phyloP scores from a whole-genome alignment of 1,284 basidiomycete species.

The Cryptococcus hybrid region DNA sequence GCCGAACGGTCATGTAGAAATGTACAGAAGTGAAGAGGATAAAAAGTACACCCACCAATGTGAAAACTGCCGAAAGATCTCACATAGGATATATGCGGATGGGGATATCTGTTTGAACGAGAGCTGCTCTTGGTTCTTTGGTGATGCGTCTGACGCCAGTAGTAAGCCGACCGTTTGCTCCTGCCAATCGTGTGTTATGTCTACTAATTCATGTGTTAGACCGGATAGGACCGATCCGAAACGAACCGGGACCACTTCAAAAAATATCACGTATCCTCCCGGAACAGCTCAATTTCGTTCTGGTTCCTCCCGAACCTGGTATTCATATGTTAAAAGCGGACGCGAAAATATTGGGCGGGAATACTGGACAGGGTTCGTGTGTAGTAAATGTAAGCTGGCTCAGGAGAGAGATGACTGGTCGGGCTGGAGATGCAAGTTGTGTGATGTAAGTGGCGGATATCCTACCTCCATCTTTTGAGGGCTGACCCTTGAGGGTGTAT shows the following conservation, averaged over 20 bases:
- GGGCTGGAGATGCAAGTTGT: conserved; percentile 39
- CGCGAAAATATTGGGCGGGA: conserved; percentile 23
- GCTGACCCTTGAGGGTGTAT: too few species aligned
- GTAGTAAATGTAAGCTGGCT: conserved; percentile 33
- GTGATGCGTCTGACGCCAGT: conserved; percentile 6
- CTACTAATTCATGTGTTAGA: conserved; percentile 5
- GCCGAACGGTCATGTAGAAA: too few species aligned
- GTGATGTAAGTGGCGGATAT: conserved; percentile 16
- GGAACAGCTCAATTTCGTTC: conserved; percentile 20
- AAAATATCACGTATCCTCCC: conserved; percentile 19
- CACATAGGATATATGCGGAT: conserved; percentile 19
- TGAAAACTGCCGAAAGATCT: conserved; percentile 13
- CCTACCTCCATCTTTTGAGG: too few species aligned
- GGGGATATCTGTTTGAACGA: conserved; percentile 29
- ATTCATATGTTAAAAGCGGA: conserved; percentile 3
- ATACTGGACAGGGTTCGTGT: conserved; percentile 42
- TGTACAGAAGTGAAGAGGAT: too few species aligned
- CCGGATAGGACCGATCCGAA: conserved; percentile 15
- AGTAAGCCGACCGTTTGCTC: conserved; percentile 6
- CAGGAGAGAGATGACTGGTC: conserved; percentile 38
- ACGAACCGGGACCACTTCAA: conserved; percentile 8
- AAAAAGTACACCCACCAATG: conserved; percentile 8
- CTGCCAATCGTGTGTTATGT: not conserved
- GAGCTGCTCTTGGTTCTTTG: conserved; percentile 20
- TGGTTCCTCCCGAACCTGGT: conserved; percentile 19